phyloP scores from a whole-genome alignment of 768 basidiomycete genomes.

The Podaxis pistillaris region DNA sequence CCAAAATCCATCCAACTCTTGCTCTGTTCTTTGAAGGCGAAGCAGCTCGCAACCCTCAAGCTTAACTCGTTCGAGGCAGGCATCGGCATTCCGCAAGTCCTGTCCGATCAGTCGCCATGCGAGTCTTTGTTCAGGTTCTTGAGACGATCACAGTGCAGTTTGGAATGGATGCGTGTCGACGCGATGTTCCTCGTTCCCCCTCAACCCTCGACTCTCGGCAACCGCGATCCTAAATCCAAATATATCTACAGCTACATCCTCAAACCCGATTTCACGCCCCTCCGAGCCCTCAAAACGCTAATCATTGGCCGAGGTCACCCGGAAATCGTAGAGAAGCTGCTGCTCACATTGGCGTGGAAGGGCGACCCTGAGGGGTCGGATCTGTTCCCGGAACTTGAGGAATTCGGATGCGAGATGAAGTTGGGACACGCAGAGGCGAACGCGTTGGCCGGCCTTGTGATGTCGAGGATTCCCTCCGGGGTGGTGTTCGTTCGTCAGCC shows the following conservation, averaged over 20 bases:
- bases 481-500: slow-evolving; percentile 11
- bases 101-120: slow-evolving; percentile 11
- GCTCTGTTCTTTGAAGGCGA: slow-evolving; percentile 6
- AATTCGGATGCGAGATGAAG: slow-evolving; percentile 14
- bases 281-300: slow-evolving; percentile 10
- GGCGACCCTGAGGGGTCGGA: slow-evolving; percentile 8
- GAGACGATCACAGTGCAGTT: slow-evolving; percentile 10
- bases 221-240: background rate
- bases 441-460: slow-evolving; percentile 10
- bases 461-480: slow-evolving; percentile 15
- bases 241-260: slow-evolving; percentile 14
- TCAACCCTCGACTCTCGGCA: background rate
- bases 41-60: slow-evolving; percentile 4
- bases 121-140: slow-evolving; percentile 14
- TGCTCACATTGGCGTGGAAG: slow-evolving; percentile 12
- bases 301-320: slow-evolving; percentile 13
- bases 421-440: slow-evolving; percentile 6
- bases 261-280: slow-evolving; percentile 9
- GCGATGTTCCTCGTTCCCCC: slow-evolving; percentile 14
- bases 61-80: slow-evolving; percentile 13
- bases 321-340: slow-evolving; percentile 11
- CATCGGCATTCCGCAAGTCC: slow-evolving; percentile 9
- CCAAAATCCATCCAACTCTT: slow-evolving; percentile 12
- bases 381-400: slow-evolving; percentile 5
- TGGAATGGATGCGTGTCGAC: slow-evolving; percentile 8